A percentile compares a stretch with the other conserved stretches of the same genome.
phyloP scores from a whole-genome alignment of 306 rosid genomes.

The Quercus gilva region DNA sequence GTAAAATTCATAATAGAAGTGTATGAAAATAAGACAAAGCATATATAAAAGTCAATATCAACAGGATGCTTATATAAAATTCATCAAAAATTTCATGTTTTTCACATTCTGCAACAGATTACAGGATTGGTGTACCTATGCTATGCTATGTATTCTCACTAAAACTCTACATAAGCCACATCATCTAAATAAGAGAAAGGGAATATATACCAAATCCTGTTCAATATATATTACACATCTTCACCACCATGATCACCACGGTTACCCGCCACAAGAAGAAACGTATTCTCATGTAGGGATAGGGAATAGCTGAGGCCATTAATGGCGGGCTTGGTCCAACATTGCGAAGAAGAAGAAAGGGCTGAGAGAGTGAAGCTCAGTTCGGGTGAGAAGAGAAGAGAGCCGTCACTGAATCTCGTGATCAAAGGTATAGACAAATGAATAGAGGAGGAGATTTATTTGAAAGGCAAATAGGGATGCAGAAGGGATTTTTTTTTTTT shows the following conservation, averaged over 20 bases:
- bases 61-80: conserved; percentile 26
- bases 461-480: too few relatives aligned
- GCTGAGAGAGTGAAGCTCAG: conserved; percentile 81
- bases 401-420: conserved; percentile 27
- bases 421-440: too few relatives aligned
- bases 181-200: conserved; percentile 3
- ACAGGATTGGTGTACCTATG: neutral
- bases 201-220: conserved; percentile 55
- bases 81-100: neutral
- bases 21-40: conserved; percentile 4
- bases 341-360: conserved; percentile 45
- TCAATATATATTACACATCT: conserved; percentile 56
- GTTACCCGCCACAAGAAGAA: conserved; percentile 96
- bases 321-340: conserved; percentile 75
- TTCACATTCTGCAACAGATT: neutral
- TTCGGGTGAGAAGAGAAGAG: conserved; percentile 80
- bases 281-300: conserved; percentile 68
- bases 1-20: conserved; percentile 1
- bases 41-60: conserved; percentile 20
- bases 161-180: neutral
- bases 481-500: too few relatives aligned
- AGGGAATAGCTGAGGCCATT: conserved; percentile 56
- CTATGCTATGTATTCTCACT: neutral
- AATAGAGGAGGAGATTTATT: too few relatives aligned
- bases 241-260: conserved; percentile 98